These are phyloP conservation scores for Daldinia sp. DNA, from an alignment of 2,329 filamentous ascomycete species.

Conservation along the genomic window DNA sequence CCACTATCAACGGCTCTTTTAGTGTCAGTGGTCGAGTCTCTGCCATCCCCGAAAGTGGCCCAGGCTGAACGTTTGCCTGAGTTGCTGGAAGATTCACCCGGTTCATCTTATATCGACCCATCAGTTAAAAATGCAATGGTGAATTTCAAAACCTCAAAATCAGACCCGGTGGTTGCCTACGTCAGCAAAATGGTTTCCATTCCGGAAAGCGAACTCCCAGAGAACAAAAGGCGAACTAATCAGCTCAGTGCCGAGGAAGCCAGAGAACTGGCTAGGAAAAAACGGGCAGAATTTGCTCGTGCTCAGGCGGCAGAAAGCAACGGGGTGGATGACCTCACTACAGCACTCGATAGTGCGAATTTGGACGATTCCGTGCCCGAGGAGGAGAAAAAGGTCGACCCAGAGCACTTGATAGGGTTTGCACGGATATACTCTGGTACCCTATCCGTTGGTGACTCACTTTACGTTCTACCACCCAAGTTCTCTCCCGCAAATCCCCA, in stretches of 20 bases:
- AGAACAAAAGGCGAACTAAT: slow-evolving; percentile 80
- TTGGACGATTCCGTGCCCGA: slow-evolving; percentile 65
- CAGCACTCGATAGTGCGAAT: slow-evolving; percentile 70
- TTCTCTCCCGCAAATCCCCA: slow-evolving; percentile 86
- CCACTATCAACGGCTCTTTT: slow-evolving; percentile 92
- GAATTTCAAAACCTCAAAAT: slow-evolving; percentile 76
- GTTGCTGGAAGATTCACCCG: slow-evolving; percentile 83
- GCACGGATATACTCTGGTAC: slow-evolving; percentile 93
- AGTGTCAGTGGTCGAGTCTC: slow-evolving; percentile 92
- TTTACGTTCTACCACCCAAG: slow-evolving; percentile 94
- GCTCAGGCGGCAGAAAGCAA: slow-evolving; percentile 73
- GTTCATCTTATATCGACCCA: slow-evolving; percentile 75
- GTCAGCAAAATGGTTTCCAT: slow-evolving; percentile 99
- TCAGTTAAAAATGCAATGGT: slow-evolving; percentile 83
- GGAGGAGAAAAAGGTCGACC: slow-evolving; percentile 73
- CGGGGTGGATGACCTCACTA: slow-evolving; percentile 67
- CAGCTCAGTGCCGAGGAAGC: slow-evolving; percentile 91
- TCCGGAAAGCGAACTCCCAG: slow-evolving; percentile 89
- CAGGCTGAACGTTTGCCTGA: slow-evolving; percentile 84
- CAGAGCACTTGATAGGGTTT: slow-evolving; percentile 93
- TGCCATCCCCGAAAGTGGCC: slow-evolving; percentile 84
- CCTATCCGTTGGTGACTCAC: slow-evolving; percentile 85
- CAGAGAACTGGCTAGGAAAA: slow-evolving; percentile 85
- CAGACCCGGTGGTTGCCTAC: slow-evolving; percentile 88
- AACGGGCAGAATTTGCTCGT: slow-evolving; percentile 87